A percentile compares a stretch with the other conserved stretches of the same genome.
phyloP scores from a whole-genome alignment of 768 basidiomycete genomes.

The Tulasnella sp. region DNA sequence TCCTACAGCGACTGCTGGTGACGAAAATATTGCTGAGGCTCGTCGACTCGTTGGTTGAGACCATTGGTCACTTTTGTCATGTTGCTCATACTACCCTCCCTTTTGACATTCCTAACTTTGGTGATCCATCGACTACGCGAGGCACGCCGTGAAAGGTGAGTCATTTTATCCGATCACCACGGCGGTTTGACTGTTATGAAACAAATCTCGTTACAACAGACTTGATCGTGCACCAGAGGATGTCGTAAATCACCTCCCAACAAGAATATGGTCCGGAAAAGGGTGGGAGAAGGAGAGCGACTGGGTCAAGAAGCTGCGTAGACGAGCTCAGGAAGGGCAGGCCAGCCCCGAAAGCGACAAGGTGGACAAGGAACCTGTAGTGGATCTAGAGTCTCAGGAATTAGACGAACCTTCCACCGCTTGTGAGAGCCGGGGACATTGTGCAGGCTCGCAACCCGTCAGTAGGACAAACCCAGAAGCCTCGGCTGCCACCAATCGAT shows the following conservation, averaged over 20 bases:
- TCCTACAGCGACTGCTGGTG: background rate
- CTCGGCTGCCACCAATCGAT: conserved; percentile 17
- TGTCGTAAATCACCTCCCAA: conserved; percentile 65
- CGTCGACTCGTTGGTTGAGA: conserved; percentile 59
- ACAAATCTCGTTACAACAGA: conserved; percentile 11
- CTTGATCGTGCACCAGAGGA: conserved; percentile 76
- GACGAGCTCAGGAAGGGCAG: conserved; percentile 25
- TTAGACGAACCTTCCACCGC: conserved; percentile 12
- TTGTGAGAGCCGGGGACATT: background rate
- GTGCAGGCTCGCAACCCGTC: background rate
- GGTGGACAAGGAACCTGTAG: conserved; percentile 18
- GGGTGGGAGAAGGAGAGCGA: conserved; percentile 51
- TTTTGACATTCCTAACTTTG: conserved; percentile 76
- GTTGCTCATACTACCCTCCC: conserved; percentile 40
- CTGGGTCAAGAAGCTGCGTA: conserved; percentile 33
- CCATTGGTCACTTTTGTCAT: conserved; percentile 41
- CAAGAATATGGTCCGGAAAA: conserved; percentile 69
- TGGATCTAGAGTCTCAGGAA: conserved; percentile 16
- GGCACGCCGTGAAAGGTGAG: conserved; percentile 49
- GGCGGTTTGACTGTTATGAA: background rate
- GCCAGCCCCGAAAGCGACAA: conserved; percentile 24
- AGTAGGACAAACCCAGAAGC: background rate
- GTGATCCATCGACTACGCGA: conserved; percentile 81
- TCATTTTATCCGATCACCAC: background rate
- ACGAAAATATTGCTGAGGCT: background rate